Evolutionary conservation across 257 asterid genomes (phyloP), one percentile per base, ranked within the genome.

Genomic region (Nicotiana knightiana): DNA sequence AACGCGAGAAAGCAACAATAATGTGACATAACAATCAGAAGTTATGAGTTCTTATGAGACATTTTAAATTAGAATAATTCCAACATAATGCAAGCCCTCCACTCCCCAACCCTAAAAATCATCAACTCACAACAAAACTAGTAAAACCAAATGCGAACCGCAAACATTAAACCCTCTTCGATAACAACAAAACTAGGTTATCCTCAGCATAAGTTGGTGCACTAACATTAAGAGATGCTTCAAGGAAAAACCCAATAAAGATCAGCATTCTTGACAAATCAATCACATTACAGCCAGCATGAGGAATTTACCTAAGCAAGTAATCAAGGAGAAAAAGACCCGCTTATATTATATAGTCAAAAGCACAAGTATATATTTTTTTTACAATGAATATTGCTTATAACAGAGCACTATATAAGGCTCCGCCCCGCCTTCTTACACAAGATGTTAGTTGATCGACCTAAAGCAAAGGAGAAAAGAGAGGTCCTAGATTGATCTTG

Each of bases 111-210:
- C 58, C 58, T 53, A 53, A 53, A 53, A 53, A 1, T 53, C 28
- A 75, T 75, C 80, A 75, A 75, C 24, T 75, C 80, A 75, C 28
- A 51, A 75, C 28, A 24, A 75, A 75, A 51, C 79, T 16, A 75
- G 26, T 51, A 48, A 16, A 75, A 26, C 16, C 46, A 16, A 51
- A 28, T 3, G 9, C 17, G 4, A 75, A 3, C 5, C 26, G 43
- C 43, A 37, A 30, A 28, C 51, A 51, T 21, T 1, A 75, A 28
- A 75, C 46, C 4, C 39, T 5, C 43, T 26, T 28, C 5, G 30
- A 75, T 75, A 75, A 26, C 63, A 26, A 75, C 80, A 75, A 51
- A 51, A 51, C 7, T 1, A 28, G 46, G 8, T 24, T 15, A 51
- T 64, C 10, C 32, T 28, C 12, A 0, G 30, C 67, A 62, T 62